Percentiles rank a stretch among this genome's conserved stretches.
phyloP scores from a whole-genome alignment of 805 yeast genomes.

The Candida maltosa region DNA sequence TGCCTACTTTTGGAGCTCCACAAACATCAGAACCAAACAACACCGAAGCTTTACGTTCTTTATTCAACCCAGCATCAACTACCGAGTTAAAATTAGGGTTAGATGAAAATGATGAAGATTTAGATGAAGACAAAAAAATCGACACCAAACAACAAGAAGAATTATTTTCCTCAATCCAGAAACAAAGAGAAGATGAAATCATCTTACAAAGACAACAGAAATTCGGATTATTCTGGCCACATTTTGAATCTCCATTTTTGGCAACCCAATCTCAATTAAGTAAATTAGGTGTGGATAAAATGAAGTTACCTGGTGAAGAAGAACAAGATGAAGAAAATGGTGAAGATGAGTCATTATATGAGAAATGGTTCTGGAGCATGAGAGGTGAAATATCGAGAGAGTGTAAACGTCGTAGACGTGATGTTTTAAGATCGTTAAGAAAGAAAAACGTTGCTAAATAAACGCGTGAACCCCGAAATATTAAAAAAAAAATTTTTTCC shows the following conservation, averaged over 20 bases:
- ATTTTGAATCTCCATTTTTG: conserved; percentile 81
- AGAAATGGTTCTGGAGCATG: conserved; percentile 74
- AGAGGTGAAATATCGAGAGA: conserved; percentile 79
- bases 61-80: conserved; percentile 28
- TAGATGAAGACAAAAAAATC: conserved; percentile 30
- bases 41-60: conserved; percentile 12
- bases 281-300: conserved; percentile 40
- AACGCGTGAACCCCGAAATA: no score
- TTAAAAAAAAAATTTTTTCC: no score
- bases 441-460: no score
- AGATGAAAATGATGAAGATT: conserved; percentile 45
- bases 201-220: conserved; percentile 5
- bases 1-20: conserved; percentile 2
- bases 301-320: conserved; percentile 35
- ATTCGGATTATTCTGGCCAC: conserved; percentile 73
- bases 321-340: conserved; percentile 16
- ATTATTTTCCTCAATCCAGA: conserved; percentile 28
- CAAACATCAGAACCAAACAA: conserved; percentile 28
- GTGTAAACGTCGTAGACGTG: conserved; percentile 72
- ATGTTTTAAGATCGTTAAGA: conserved; percentile 56
- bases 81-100: conserved; percentile 39
- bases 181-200: conserved; percentile 27
- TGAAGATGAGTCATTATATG: conserved; percentile 51
- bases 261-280: conserved; percentile 79
- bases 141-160: conserved; percentile 18